These are phyloP conservation scores for Fusarium drepaniforme DNA, from an alignment of 2,329 filamentous ascomycete species.

Conservation along the genomic window DNA sequence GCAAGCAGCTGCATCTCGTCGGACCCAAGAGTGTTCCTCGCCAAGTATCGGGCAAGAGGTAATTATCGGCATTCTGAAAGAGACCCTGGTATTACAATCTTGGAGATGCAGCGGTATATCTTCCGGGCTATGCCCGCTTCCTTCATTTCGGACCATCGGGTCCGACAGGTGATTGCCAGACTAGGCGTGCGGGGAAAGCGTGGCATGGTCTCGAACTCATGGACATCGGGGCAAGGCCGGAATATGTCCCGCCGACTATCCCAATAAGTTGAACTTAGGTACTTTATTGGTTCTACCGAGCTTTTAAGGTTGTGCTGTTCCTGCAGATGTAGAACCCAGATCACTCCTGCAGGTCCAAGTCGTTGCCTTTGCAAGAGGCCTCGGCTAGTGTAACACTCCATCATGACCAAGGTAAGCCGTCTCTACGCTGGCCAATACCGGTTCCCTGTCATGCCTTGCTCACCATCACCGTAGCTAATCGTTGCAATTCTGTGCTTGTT, in stretches of 20 bases:
- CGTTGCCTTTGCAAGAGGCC: not conserved
- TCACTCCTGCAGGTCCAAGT: not conserved
- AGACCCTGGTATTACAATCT: no score
- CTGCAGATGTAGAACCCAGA: not conserved
- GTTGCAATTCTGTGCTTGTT: not conserved
- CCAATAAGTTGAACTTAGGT: no score
- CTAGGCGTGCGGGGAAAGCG: not conserved
- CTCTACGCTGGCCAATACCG: no score
- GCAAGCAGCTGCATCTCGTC: not conserved
- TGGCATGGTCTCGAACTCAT: not conserved
- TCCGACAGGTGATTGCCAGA: not conserved
- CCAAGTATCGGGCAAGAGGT: not conserved
- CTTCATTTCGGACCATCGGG: not conserved
- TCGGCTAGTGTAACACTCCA: not conserved
- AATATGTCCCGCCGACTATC: not conserved
- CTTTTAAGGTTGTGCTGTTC: not conserved
- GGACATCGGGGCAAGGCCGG: not conserved
- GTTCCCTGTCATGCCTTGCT: no score
- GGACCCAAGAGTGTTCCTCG: not conserved
- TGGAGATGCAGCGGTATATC: not conserved
- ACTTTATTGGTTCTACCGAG: no score
- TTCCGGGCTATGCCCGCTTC: not conserved
- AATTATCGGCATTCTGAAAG: not conserved
- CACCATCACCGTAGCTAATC: not conserved
- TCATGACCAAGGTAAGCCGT: not conserved